Conservation (phyloP, 306 rosid genomes). For the Macrotyloma uniflorum region DNA sequence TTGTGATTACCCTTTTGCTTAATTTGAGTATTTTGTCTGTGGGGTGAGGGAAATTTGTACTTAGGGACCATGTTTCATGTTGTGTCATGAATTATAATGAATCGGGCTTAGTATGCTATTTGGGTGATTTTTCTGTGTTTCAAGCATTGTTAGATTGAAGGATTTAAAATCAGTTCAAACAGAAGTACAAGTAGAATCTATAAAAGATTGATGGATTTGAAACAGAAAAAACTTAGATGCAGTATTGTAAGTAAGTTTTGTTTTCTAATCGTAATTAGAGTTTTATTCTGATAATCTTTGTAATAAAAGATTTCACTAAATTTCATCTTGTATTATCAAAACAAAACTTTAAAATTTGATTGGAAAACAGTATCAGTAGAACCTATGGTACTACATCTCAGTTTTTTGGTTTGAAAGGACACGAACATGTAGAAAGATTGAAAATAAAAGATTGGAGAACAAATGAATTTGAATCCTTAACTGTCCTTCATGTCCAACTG, state of each 20-base stretch:
- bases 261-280: no score
- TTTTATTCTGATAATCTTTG: no score
- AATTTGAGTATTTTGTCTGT: not conserved
- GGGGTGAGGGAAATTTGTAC: slow-evolving; percentile 11
- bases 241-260: no score
- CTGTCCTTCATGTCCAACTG: not conserved
- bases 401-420: not conserved
- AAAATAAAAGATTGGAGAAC: not conserved
- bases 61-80: slow-evolving; percentile 5
- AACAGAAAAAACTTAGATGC: not conserved
- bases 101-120: not conserved
- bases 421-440: no score
- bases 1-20: not conserved
- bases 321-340: no score
- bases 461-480: not conserved
- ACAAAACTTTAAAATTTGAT: no score
- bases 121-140: slow-evolving; percentile 24
- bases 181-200: not conserved
- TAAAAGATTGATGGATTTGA: slow-evolving; percentile 12
- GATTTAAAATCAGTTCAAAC: slow-evolving; percentile 7
- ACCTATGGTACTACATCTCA: no score
- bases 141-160: slow-evolving; percentile 20
- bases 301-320: no score
- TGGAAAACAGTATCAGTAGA: no score
- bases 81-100: not conserved